Evolutionary conservation across 73 alveolate species (phyloP).

Genomic region (Paramecium primaurelia): DNA sequence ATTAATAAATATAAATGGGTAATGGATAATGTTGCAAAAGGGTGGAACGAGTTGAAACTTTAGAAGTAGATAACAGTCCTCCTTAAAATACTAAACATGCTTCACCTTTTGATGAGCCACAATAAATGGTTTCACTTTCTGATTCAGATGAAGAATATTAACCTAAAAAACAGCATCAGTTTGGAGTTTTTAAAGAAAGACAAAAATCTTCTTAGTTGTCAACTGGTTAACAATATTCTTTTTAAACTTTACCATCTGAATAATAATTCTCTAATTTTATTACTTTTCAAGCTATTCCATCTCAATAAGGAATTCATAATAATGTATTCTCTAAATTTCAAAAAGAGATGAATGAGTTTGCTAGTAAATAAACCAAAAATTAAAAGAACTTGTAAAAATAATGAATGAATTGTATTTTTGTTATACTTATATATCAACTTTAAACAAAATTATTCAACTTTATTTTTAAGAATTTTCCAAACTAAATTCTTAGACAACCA

Average conservation of each 20-base stretch:
- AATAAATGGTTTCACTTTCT: not conserved
- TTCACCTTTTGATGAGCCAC: not conserved
- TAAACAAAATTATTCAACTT: not conserved
- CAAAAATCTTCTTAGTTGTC: not conserved
- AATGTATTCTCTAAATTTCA: conserved; percentile 12
- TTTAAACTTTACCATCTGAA: conserved; percentile 28
- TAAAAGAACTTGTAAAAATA: not conserved
- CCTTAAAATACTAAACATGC: not conserved
- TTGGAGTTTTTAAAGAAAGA: not conserved
- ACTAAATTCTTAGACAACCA: not conserved
- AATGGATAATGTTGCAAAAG: conserved; percentile 31
- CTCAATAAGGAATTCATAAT: not conserved
- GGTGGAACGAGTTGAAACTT: not conserved
- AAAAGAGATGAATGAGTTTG: conserved; percentile 16
- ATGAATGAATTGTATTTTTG: not conserved
- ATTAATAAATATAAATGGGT: conserved; percentile 10
- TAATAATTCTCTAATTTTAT: conserved; percentile 27
- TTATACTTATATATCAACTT: not conserved
- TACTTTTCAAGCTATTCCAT: conserved; percentile 38
- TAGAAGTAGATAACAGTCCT: not conserved
- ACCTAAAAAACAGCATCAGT: not conserved
- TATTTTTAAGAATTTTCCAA: not conserved
- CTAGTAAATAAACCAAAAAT: not conserved
- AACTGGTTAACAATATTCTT: not conserved
- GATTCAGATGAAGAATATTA: conserved; percentile 18